Evolutionary conservation across 2,329 filamentous ascomycete species (phyloP).

Genomic region (Aspergillus japonicus): DNA sequence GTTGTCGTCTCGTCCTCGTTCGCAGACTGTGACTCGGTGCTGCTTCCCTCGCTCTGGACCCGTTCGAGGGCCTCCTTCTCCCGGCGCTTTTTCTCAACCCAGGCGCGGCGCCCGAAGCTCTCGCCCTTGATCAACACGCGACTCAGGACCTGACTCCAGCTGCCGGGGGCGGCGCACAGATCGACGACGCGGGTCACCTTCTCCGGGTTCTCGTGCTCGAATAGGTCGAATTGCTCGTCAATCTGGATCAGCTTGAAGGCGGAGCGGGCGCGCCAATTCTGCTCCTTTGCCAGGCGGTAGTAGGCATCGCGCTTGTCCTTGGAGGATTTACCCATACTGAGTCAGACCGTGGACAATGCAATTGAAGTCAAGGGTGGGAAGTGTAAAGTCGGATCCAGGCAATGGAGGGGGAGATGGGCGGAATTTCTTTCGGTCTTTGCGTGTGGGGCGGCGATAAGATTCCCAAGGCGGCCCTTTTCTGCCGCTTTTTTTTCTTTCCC

Average conservation of each 20-base stretch:
- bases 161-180: constrained; percentile 90
- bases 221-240: constrained; percentile 93
- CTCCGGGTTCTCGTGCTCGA: constrained; percentile 58
- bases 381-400: background rate
- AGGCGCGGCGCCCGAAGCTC: constrained; percentile 79
- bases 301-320: constrained; percentile 99
- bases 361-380: constrained; percentile 1
- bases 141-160: constrained; percentile 96
- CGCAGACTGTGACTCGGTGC: background rate
- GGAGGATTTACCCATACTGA: constrained; percentile 85
- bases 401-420: background rate
- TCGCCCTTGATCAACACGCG: constrained; percentile 91
- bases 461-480: constrained; percentile 32
- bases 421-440: constrained; percentile 21
- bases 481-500: constrained; percentile 36
- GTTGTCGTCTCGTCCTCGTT: constrained; percentile 25
- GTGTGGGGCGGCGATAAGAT: constrained; percentile 41
- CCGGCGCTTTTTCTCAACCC: constrained; percentile 77
- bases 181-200: constrained; percentile 91
- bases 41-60: constrained; percentile 13
- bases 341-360: background rate
- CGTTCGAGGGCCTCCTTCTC: constrained; percentile 41
- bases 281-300: constrained; percentile 95
- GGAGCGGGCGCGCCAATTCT: constrained; percentile 94
- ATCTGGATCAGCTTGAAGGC: constrained; percentile 97